Evolutionary conservation across 768 basidiomycete species (phyloP).

Genomic region (Phanerochaete sordida): DNA sequence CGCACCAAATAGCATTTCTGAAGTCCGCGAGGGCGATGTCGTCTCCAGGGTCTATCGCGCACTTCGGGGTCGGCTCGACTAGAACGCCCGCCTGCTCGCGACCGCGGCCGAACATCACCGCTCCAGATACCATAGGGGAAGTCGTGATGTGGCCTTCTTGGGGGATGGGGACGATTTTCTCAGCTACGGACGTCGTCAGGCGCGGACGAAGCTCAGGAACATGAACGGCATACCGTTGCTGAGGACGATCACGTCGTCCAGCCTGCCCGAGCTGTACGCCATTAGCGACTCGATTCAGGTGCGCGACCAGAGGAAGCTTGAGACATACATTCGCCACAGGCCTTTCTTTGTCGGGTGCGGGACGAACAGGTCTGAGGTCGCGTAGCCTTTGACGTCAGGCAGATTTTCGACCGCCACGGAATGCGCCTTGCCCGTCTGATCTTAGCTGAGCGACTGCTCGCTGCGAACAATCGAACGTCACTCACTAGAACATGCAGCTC

Average conservation of each 20-base stretch:
- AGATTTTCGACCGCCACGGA: conserved; percentile 12
- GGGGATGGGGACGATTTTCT: conserved; percentile 15
- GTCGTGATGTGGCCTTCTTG: conserved; percentile 10
- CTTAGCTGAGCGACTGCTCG: too few species aligned
- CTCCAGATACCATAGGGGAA: conserved; percentile 4
- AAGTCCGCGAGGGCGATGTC: conserved; percentile 2
- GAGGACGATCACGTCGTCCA: conserved; percentile 21
- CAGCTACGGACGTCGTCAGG: background rate
- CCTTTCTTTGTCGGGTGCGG: conserved; percentile 17
- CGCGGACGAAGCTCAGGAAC: conserved; percentile 3
- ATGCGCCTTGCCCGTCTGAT: conserved; percentile 10
- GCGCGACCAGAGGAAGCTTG: background rate
- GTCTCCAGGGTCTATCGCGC: conserved; percentile 5
- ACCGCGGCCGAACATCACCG: conserved; percentile 19
- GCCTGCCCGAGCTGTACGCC: conserved; percentile 8
- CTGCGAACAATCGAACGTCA: too few species aligned
- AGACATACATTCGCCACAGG: conserved; percentile 13
- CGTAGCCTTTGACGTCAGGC: conserved; percentile 9
- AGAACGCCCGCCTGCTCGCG: conserved; percentile 12
- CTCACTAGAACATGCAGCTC: conserved; percentile 15
- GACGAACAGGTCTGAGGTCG: conserved; percentile 11
- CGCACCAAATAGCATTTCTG: conserved; percentile 15
- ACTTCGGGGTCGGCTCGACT: conserved; percentile 10
- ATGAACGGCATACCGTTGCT: conserved; percentile 9
- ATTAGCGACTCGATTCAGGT: background rate